phyloP scores from a whole-genome alignment of 805 yeast species.

The Kodamaea neixiangensis region DNA sequence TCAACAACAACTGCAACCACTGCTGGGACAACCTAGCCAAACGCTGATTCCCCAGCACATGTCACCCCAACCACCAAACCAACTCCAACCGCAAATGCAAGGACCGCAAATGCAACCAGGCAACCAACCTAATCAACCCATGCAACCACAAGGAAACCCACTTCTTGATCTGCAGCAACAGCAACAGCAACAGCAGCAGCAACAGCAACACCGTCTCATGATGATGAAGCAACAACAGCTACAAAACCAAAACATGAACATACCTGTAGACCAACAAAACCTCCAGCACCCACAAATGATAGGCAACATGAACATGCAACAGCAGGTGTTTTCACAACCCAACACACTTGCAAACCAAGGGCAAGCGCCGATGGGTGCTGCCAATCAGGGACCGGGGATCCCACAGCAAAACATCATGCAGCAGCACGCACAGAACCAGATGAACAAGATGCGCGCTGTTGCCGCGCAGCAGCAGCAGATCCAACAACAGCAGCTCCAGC shows the following conservation, averaged over 20 bases:
- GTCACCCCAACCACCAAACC: slow-evolving; percentile 6
- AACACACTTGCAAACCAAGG: slow-evolving; percentile 10
- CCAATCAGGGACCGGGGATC: slow-evolving; percentile 5
- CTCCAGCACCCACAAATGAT: slow-evolving; percentile 18
- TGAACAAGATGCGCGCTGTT: slow-evolving; percentile 52
- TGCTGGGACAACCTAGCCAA: slow-evolving; percentile 10
- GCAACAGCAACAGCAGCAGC: slow-evolving; percentile 14
- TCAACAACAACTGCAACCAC: slow-evolving; percentile 12
- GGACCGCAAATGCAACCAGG: slow-evolving; percentile 11
- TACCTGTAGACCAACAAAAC: slow-evolving; percentile 4
- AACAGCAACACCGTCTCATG: slow-evolving; percentile 23
- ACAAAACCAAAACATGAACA: slow-evolving; percentile 8
- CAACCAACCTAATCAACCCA: slow-evolving; percentile 6
- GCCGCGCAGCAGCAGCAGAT: slow-evolving; percentile 21
- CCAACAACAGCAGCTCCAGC: slow-evolving; percentile 14
- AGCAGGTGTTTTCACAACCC: slow-evolving; percentile 30
- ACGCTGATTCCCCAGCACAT: slow-evolving; percentile 15
- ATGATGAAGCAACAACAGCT: slow-evolving; percentile 23
- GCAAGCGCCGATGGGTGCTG: slow-evolving; percentile 13
- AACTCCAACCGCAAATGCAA: slow-evolving; percentile 7
- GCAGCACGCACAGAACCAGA: slow-evolving; percentile 51
- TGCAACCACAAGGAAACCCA: slow-evolving; percentile 12
- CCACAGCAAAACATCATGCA: slow-evolving; percentile 36
- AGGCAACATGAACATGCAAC: slow-evolving; percentile 27
- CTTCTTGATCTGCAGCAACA: slow-evolving; percentile 13